Evolutionary conservation across 768 basidiomycete species (phyloP).

Genomic region (Tulasnella sp.): DNA sequence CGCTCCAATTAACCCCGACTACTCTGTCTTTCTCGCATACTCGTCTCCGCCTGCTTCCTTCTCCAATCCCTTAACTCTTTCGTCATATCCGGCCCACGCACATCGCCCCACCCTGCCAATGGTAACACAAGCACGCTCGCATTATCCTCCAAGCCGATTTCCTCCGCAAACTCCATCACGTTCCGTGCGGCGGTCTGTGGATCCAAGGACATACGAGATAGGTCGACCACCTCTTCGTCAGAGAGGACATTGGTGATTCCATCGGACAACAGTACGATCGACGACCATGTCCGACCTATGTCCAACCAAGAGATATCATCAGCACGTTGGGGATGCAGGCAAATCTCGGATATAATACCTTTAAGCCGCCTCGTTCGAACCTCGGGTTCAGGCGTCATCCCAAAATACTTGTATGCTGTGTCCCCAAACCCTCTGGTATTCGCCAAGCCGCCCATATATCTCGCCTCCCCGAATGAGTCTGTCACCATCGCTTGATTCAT

Average conservation of each 20-base stretch:
- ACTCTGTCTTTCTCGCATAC: constrained; percentile 28
- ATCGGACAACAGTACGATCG: constrained; percentile 82
- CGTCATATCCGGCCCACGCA: constrained; percentile 70
- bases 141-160: constrained; percentile 83
- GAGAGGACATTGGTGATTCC: constrained; percentile 86
- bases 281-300: constrained; percentile 77
- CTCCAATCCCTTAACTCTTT: constrained; percentile 76
- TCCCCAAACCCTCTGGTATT: constrained; percentile 91
- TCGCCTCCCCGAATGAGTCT: constrained; percentile 88
- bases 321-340: neutral
- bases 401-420: constrained; percentile 76
- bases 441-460: constrained; percentile 85
- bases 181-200: constrained; percentile 74
- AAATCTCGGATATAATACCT: constrained; percentile 37
- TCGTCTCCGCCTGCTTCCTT: constrained; percentile 28
- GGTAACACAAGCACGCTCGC: constrained; percentile 86
- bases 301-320: too few relatives aligned
- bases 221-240: constrained; percentile 89
- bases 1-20: neutral
- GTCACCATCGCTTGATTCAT: constrained; percentile 84
- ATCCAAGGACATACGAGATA: constrained; percentile 57
- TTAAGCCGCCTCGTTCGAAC: constrained; percentile 63
- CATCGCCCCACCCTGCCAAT: constrained; percentile 81
- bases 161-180: constrained; percentile 79
- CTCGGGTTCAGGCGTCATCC: constrained; percentile 90